Evolutionary conservation across 2,329 filamentous ascomycete species (phyloP), one percentile per base, ranked within the genome.

Genomic region (Exutisphaerella laricina): DNA sequence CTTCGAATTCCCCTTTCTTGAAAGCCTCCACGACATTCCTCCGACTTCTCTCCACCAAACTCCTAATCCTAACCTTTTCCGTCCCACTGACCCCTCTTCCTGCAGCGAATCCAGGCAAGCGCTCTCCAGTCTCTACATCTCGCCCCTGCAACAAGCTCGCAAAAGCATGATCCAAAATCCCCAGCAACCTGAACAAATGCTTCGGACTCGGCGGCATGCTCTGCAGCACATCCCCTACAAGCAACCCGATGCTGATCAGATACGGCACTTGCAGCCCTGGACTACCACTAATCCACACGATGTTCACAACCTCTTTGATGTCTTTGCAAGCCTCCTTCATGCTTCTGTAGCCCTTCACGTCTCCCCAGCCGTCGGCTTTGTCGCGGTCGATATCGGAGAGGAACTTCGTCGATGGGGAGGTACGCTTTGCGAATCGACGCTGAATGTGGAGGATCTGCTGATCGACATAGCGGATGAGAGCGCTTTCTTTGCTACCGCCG

Each of bases 41-140:
- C 18, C 89, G 74, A 12, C 84, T 85, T 51, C 82, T 77, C 59
- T 94, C 85, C 0, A 88, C 85, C 21, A 94, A 69, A 58, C 85
- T 86, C 59, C 85, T 84, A 51, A 89, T 84, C 29, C 90, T 78
- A 5, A 97, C 88, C 73, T 92, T 94, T 62, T 96, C 88, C 1
- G 85, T 90, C 13, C 81, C 88, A 70, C 86, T 82, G 1, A 86
- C 83, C 6, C 67, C 67, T 4, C 73, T 68, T 1, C 76, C 76
- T 5, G 69, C 72, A 50, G 80, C 77, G 49, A 89, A 88, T 0
- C 88, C 87, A 0, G 86, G 81, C 1, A 95, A 69, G 0, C 70
- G 57, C 28, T 82, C 77, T 0, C 77, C 75, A 0, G 82, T 82
- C 10, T 81, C 76, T 3, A 80, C 66, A 57, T 94, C 80, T 44